These are phyloP conservation scores for Chrysochromulina parva DNA, from an alignment of 78 protist species.

Conservation along the genomic window DNA sequence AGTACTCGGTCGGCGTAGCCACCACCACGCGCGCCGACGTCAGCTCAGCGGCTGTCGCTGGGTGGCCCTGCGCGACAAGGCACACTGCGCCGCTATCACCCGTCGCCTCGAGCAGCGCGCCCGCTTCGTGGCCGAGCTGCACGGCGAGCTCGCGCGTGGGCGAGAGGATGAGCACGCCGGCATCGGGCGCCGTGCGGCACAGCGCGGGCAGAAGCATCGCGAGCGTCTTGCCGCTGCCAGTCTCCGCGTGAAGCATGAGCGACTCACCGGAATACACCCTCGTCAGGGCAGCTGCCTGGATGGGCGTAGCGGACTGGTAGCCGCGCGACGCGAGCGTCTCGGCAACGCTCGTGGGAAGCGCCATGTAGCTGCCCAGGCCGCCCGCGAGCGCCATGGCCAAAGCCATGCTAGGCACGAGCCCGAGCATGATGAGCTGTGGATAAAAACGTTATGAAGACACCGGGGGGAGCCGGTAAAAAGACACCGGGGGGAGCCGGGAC, in stretches of 20 bases:
- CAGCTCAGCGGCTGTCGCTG: too few relatives aligned
- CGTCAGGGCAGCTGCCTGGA: neutral
- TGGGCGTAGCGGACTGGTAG: neutral
- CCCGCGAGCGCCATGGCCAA: too few relatives aligned
- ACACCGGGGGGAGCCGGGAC: too few relatives aligned
- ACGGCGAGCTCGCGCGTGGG: conserved; percentile 27
- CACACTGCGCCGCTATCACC: too few relatives aligned
- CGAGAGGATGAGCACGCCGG: neutral
- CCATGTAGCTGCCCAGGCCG: too few relatives aligned
- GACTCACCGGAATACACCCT: neutral
- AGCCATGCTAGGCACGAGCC: too few relatives aligned
- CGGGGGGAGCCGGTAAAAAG: too few relatives aligned
- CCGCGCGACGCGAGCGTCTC: neutral
- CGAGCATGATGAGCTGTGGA: too few relatives aligned
- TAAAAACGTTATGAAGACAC: too few relatives aligned
- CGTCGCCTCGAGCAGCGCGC: neutral
- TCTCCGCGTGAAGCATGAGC: neutral
- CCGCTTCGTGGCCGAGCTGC: neutral
- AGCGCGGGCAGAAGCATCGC: neutral
- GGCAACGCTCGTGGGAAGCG: neutral
- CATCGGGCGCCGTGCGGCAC: neutral
- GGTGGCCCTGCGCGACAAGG: too few relatives aligned
- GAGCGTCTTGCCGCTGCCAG: conserved; percentile 1
- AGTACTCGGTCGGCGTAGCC: too few relatives aligned
- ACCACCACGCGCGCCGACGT: too few relatives aligned